Evolutionary conservation across 352 stramenopile species (phyloP), one percentile per base, ranked within the genome.

Genomic region (Paralagenidium karlingii): DNA sequence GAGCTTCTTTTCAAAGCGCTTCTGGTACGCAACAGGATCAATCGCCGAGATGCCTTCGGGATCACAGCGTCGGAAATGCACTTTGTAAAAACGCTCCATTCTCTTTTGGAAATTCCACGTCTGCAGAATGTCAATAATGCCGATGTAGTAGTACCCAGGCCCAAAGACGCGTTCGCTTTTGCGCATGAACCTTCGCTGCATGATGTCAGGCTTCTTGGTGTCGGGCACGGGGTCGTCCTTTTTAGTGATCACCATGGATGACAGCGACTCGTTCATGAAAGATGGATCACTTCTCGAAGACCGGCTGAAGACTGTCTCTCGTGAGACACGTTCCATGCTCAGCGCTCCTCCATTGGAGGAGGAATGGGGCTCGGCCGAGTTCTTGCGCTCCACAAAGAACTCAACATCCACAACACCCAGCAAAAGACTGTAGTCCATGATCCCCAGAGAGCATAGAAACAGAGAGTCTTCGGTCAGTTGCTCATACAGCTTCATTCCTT

Each of bases 401-500:
- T 88, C 73, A 24, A 86, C 81, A 42, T 89, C 73, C 39, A 80
- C 70, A 18, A 94, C 73, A 7, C 81, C 81, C 1, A 95, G 54
- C n/a, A 95, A 50, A 13, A 95, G 45, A 40, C 71, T 90, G 56
- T 95, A 95, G 47, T 95, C 82, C 82, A 95, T 95, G 44, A 94
- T 92, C 4, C 79, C 79, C 1, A 82, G 47, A 8, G 68, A 40
- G 34, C 67, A 74, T 2, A 94, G 46, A 37, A 94, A 91, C 1
- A 74, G 31, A 24, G 71, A 85, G 51, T 94, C 81, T 9, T 80
- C 60, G 0, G 63, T 55, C 28, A 94, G 37, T 24, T 82, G 57
- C 20, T 83, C 63, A 37, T 68, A 88, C 12, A 91, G 31, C 27
- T 66, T 51, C 8, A 64, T 57, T 7, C 75, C 75, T 49, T 66